Conservation (phyloP, 208 protist genomes). For the Trypanosoma vivax region DNA sequence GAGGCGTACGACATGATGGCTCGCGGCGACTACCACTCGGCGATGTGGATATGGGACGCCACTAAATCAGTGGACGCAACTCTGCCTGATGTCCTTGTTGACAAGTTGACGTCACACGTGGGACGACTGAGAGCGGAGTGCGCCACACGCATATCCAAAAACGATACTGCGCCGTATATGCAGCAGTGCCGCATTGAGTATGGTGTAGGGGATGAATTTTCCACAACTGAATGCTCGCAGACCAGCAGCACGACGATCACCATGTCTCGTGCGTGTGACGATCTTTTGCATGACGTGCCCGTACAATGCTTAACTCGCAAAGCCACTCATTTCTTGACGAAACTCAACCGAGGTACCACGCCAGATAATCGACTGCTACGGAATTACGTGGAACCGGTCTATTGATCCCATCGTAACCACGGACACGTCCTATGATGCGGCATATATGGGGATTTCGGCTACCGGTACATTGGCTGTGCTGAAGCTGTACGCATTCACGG, state of each 20-base stretch:
- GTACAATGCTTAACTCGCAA: too few relatives aligned
- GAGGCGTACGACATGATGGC: constrained; percentile 32
- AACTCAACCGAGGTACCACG: neutral
- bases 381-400: constrained; percentile 7
- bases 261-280: too few relatives aligned
- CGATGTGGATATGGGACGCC: constrained; percentile 18
- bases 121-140: constrained; percentile 15
- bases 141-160: constrained; percentile 1
- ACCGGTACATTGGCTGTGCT: constrained; percentile 14
- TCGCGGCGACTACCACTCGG: constrained; percentile 25
- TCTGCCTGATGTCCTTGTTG: too few relatives aligned
- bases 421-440: neutral
- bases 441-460: constrained; percentile 15
- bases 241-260: too few relatives aligned
- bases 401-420: neutral
- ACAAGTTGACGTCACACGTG: constrained; percentile 13
- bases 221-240: too few relatives aligned
- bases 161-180: constrained; percentile 11
- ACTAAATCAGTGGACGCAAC: constrained; percentile 15
- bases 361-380: neutral
- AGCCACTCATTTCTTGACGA: neutral
- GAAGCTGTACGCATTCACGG: constrained; percentile 5
- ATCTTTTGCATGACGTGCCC: too few relatives aligned
- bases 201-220: neutral
- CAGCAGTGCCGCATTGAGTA: neutral